Evolutionary conservation across 2,329 filamentous ascomycete species (phyloP).

Genomic region (Ophiostoma quercus): DNA sequence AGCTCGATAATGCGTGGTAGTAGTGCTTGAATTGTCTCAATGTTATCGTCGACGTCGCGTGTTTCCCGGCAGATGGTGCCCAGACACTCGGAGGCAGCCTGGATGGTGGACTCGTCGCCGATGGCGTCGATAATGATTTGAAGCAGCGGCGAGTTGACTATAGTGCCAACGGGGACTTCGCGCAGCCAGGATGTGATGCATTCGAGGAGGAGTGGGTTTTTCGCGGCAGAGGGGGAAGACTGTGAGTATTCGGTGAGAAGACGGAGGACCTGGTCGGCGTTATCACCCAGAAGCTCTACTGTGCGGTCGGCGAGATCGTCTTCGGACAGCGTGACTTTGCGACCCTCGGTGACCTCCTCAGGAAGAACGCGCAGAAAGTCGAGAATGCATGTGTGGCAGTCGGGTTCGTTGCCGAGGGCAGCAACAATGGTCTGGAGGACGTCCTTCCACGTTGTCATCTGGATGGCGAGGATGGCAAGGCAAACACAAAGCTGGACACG

Average conservation of each 20-base stretch:
- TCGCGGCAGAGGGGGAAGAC: slow-evolving; percentile 60
- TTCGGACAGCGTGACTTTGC: slow-evolving; percentile 98
- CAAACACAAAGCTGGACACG: slow-evolving; percentile 92
- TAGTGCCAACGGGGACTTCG: slow-evolving; percentile 77
- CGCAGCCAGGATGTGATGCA: slow-evolving; percentile 96
- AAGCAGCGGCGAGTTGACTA: slow-evolving; percentile 81
- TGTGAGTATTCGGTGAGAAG: slow-evolving; percentile 87
- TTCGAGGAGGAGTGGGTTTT: slow-evolving; percentile 85
- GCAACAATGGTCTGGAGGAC: slow-evolving; percentile 77
- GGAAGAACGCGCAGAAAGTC: slow-evolving; percentile 96
- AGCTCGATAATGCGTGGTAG: slow-evolving; percentile 76
- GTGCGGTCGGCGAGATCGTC: slow-evolving; percentile 86
- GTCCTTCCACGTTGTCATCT: slow-evolving; percentile 94
- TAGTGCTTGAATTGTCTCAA: slow-evolving; percentile 73
- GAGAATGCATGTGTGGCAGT: slow-evolving; percentile 79
- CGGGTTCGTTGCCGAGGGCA: slow-evolving; percentile 68
- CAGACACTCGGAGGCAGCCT: slow-evolving; percentile 85
- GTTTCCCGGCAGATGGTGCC: slow-evolving; percentile 91
- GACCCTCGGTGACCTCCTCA: slow-evolving; percentile 97
- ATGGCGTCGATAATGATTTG: slow-evolving; percentile 74
- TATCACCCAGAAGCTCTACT: slow-evolving; percentile 82
- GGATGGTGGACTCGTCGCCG: slow-evolving; percentile 69
- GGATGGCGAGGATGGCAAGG: slow-evolving; percentile 87
- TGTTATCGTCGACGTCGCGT: slow-evolving; percentile 83
- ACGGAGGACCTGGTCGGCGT: slow-evolving; percentile 78